Evolutionary conservation across 257 asterid genomes (phyloP), one percentile per base, ranked within the genome.

Genomic region (Nicotiana paniculata): DNA sequence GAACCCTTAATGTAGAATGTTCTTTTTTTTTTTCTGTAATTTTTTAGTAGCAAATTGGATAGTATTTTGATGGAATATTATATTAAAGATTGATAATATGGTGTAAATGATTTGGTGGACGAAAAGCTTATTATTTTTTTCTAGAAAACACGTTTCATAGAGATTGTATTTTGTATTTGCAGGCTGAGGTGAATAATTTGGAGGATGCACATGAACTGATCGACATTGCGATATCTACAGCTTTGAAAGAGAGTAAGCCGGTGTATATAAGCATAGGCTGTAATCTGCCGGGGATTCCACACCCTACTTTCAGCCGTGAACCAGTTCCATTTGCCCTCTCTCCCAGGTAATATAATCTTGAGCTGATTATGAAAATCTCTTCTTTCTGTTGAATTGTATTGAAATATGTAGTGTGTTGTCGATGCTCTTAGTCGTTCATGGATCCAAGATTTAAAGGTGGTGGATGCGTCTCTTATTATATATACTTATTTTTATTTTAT

Each of bases 151-250:
- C 6, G 9, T 6, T 37, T 32, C 8, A 39, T 62, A 12, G 37
- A 10, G 5, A 43, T 24, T 46, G 4, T n/a, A 80, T 80, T 64
- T 46, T 48, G 57, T 2, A 63, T 13, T 83, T 85, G 78, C 81
- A 94, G 95, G 97, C 94, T 57, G 95, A 91, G 86, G 93, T 92
- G 91, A 94, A 89, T 83, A 89, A 94, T 86, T 82, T 94, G 86
- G 98, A 92, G 66, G 97, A 92, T 85, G 97, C 97, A n/a, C 97
- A 94, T 64, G 97, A 94, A 77, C 75, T 86, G 84, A 91, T 94
- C 53, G 98, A 94, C 48, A 89, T 94, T n/a, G 97, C 97, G 55
- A 85, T 94, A 68, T 90, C 97, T 1, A 94, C 97, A 63, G 94
- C 97, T 61, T 81, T 92, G 81, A 94, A 92, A 87, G 98, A 93